Percentiles rank a stretch among this genome's conserved stretches.
Evolutionary conservation across 1,139 yeast genomes (phyloP).

Genomic region (Candida freyschussii): DNA sequence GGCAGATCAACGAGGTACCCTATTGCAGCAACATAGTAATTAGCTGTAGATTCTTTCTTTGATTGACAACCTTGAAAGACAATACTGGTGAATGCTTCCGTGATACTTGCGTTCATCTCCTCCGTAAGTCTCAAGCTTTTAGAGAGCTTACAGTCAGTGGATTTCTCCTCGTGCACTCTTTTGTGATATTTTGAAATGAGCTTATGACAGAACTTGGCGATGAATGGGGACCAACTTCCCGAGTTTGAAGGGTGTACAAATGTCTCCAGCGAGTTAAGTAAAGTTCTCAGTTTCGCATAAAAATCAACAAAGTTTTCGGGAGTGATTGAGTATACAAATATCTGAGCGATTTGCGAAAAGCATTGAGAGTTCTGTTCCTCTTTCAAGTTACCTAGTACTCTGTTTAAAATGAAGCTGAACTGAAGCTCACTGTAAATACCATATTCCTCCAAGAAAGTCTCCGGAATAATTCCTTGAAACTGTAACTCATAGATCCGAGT

Average conservation of each 20-base stretch:
- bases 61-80: slow-evolving; percentile 76
- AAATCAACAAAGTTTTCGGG: slow-evolving; percentile 49
- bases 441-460: slow-evolving; percentile 33
- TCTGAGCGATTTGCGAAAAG: slow-evolving; percentile 40
- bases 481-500: slow-evolving; percentile 37
- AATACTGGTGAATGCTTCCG: slow-evolving; percentile 48
- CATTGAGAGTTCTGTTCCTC: slow-evolving; percentile 34
- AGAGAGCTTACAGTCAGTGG: slow-evolving; percentile 31
- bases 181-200: slow-evolving; percentile 55
- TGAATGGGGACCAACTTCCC: slow-evolving; percentile 77
- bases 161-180: slow-evolving; percentile 52
- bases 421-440: slow-evolving; percentile 68
- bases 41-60: slow-evolving; percentile 55
- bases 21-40: slow-evolving; percentile 56
- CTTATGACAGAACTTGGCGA: slow-evolving; percentile 59
- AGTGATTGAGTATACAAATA: slow-evolving; percentile 60
- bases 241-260: slow-evolving; percentile 88
- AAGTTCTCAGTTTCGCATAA: slow-evolving; percentile 47
- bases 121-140: slow-evolving; percentile 41
- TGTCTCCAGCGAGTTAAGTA: slow-evolving; percentile 71
- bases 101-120: slow-evolving; percentile 38
- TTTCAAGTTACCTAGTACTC: slow-evolving; percentile 39
- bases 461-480: slow-evolving; percentile 10
- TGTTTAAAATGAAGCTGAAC: slow-evolving; percentile 51
- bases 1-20: slow-evolving; percentile 60